Evolutionary conservation across 495 filamentous ascomycete genomes (phyloP), one percentile per base, ranked within the genome.

Genomic region (Terfezia boudieri): DNA sequence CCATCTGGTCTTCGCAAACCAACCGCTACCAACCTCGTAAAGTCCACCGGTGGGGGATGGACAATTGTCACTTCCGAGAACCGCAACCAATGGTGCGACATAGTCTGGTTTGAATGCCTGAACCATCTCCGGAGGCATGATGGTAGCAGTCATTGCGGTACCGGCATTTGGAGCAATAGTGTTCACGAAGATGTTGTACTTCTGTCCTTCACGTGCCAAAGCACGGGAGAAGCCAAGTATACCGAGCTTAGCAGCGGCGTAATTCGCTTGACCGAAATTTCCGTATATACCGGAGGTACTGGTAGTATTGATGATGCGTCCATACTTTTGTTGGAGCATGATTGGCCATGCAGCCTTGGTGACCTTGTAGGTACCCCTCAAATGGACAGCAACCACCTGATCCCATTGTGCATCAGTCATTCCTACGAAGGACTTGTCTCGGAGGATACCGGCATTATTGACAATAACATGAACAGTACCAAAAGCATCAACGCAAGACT

Each of bases 91-190:
- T 50, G 90, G 90, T 49, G 90, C 90, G 68, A 98, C 88, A 67
- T 96, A 95, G 61, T 95, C 90, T 49, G 90, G 90, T 80, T 98
- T 98, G 78, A 98, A 94, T 37, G 90, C 92, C 73, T 95, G 89
- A 48, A 98, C 87, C 73, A 96, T 80, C 71, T 96, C 90, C 63
- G 95, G 86, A 38, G 90, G 92, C 71, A 98, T 81, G 71, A 98
- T 86, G 54, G 84, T 88, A 55, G 80, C 75, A 57, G 90, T 98
- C 85, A 98, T 93, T 64, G 83, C 81, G 38, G 90, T 98, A 59
- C 90, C 90, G 41, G 90, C 90, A 64, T 98, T 98, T 43, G 90
- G 90, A 36, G 90, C 90, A 59, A 98, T 94, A 50, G 92, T 95
- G 75, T 98, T 98, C 64, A 94, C 87, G 67, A 77, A 85, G 69